Conservation (phyloP, 306 rosid species). For the Cotoneaster glaucophyllus region DNA sequence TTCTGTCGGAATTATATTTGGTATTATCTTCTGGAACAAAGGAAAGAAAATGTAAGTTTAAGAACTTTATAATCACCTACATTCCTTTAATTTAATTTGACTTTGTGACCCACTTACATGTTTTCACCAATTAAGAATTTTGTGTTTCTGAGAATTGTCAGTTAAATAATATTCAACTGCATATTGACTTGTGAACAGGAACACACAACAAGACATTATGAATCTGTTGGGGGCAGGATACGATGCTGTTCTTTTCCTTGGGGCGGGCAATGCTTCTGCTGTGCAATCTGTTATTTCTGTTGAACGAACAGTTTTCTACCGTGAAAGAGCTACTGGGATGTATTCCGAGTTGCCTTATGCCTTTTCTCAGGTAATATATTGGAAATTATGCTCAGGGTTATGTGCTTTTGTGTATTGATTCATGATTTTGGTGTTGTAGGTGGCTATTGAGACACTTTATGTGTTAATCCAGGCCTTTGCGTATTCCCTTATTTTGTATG, state of each 20-base stretch:
- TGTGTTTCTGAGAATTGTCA: not conserved
- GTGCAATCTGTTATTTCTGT: conserved; percentile 49
- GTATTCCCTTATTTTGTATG: conserved; percentile 32
- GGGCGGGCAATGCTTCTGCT: conserved; percentile 29
- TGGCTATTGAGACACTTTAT: conserved; percentile 54
- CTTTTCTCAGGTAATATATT: conserved; percentile 42
- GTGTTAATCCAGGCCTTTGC: conserved; percentile 32
- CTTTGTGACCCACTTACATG: too few relatives aligned
- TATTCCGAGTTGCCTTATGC: conserved; percentile 59
- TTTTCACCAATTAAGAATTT: not conserved
- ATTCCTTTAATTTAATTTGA: not conserved
- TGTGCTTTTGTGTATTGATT: not conserved
- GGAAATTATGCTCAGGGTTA: not conserved
- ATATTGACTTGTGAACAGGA: conserved; percentile 8
- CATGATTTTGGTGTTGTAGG: conserved; percentile 29
- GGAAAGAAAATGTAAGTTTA: conserved; percentile 34
- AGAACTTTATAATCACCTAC: not conserved
- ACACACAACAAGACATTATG: conserved; percentile 29
- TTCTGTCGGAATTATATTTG: conserved; percentile 35
- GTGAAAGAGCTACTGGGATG: conserved; percentile 78
- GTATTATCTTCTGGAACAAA: conserved; percentile 50
- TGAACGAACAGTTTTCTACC: conserved; percentile 59
- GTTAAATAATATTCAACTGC: not conserved
- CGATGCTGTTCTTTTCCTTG: conserved; percentile 49
- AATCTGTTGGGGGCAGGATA: conserved; percentile 51